A percentile compares a stretch with the other conserved stretches of the same genome.
These are phyloP conservation scores for Psilocybe azurescens DNA, from an alignment of 768 basidiomycete species.

Conservation along the genomic window DNA sequence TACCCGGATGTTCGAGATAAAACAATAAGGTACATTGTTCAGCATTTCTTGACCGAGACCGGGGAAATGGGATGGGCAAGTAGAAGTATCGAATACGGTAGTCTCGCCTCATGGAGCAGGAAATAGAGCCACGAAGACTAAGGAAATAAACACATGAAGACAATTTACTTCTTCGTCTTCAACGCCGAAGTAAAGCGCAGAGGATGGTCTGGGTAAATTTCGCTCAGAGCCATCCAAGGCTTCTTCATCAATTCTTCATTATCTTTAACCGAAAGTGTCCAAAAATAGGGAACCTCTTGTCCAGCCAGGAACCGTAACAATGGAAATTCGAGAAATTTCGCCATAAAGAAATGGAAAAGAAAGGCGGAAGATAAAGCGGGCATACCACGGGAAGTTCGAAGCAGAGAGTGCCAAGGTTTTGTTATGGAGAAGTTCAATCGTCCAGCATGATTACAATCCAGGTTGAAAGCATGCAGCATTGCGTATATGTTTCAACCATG, in stretches of 20 bases:
- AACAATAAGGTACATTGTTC: too few species aligned
- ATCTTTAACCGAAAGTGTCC: not conserved
- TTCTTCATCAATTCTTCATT: not conserved
- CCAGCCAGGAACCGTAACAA: not conserved
- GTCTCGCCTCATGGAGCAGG: too few species aligned
- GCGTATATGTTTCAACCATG: not conserved
- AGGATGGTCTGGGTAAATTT: too few species aligned
- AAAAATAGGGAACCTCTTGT: not conserved
- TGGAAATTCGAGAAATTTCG: not conserved
- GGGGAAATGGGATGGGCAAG: too few species aligned
- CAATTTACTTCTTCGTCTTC: too few species aligned
- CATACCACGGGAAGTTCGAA: not conserved
- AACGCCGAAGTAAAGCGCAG: too few species aligned
- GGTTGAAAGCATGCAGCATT: not conserved
- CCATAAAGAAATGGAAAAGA: not conserved
- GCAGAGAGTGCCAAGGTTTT: not conserved
- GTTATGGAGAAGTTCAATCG: not conserved
- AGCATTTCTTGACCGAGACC: too few species aligned
- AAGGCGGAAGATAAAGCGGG: slow-evolving; percentile 1
- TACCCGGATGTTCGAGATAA: too few species aligned
- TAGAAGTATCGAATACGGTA: too few species aligned
- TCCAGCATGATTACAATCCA: not conserved
- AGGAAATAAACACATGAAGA: too few species aligned
- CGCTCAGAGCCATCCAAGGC: too few species aligned
- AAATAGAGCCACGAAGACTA: too few species aligned